Evolutionary conservation across 805 yeast species (phyloP).

Genomic region (Saccharomycopsis amapae): DNA sequence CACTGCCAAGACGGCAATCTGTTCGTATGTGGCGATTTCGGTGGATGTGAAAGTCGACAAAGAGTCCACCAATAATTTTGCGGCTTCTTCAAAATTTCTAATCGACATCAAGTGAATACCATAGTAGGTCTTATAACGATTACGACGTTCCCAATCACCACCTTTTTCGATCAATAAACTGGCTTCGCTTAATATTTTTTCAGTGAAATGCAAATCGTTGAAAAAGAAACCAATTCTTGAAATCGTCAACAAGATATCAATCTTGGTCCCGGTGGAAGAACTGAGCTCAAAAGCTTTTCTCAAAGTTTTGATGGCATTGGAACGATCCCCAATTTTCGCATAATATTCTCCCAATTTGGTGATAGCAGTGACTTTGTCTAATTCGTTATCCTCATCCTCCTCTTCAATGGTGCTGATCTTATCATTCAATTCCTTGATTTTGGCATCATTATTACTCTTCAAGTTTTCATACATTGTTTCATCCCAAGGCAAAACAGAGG

Average conservation of each 20-base stretch:
- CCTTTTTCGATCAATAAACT: constrained; percentile 83
- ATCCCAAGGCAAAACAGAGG: constrained; percentile 49
- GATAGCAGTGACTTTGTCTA: constrained; percentile 71
- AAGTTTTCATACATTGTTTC: constrained; percentile 46
- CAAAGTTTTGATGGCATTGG: constrained; percentile 58
- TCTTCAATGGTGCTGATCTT: constrained; percentile 43
- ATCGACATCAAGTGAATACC: constrained; percentile 82
- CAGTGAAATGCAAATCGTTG: constrained; percentile 64
- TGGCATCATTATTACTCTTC: constrained; percentile 44
- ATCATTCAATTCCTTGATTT: constrained; percentile 40
- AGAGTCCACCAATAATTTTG: constrained; percentile 79
- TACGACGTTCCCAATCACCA: constrained; percentile 99
- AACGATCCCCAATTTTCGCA: constrained; percentile 74
- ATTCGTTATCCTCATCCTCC: constrained; percentile 76
- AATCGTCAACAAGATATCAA: constrained; percentile 76
- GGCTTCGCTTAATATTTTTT: constrained; percentile 66
- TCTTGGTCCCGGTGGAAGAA: constrained; percentile 83
- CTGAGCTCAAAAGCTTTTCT: constrained; percentile 70
- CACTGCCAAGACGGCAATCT: constrained; percentile 81
- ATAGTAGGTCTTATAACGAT: constrained; percentile 83
- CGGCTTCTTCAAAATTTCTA: constrained; percentile 80
- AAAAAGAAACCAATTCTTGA: constrained; percentile 86
- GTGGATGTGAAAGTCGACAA: constrained; percentile 93
- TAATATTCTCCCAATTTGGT: constrained; percentile 82
- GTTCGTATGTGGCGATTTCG: constrained; percentile 82